These are phyloP conservation scores for Moesziomyces antarcticus DNA, from an alignment of 1,284 basidiomycete species.

Conservation along the genomic window DNA sequence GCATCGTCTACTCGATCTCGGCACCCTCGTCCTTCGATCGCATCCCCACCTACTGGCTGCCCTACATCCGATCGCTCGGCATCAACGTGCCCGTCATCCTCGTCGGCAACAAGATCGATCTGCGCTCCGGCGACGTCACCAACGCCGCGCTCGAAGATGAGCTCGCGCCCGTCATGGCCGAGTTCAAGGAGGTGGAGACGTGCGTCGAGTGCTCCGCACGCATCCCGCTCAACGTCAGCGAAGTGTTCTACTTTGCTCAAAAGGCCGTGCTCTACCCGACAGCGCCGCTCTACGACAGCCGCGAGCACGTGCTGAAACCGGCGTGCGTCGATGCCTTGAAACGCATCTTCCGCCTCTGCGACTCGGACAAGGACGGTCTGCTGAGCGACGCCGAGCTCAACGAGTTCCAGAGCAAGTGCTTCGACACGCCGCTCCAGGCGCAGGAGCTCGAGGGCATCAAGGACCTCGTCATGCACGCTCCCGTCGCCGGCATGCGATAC, in stretches of 20 bases:
- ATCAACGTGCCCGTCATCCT: conserved; percentile 93
- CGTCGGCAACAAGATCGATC: conserved; percentile 97
- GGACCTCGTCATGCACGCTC: conserved; percentile 60
- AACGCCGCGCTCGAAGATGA: conserved; percentile 89
- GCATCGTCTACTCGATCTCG: conserved; percentile 92
- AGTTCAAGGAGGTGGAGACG: conserved; percentile 79
- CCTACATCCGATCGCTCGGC: conserved; percentile 93
- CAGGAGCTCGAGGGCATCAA: conserved; percentile 82
- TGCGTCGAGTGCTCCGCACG: conserved; percentile 96
- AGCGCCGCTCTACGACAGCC: conserved; percentile 94
- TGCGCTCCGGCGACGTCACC: conserved; percentile 89
- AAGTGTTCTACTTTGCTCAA: conserved; percentile 99
- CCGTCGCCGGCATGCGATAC: conserved; percentile 43
- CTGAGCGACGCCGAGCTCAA: conserved; percentile 91
- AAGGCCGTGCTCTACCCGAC: conserved; percentile 98
- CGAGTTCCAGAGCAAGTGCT: conserved; percentile 96
- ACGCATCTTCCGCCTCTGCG: conserved; percentile 95
- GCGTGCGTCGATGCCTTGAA: conserved; percentile 87
- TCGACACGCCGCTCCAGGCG: conserved; percentile 88
- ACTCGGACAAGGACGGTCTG: conserved; percentile 91
- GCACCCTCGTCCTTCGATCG: conserved; percentile 95
- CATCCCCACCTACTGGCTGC: conserved; percentile 97
- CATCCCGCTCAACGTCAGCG: conserved; percentile 82
- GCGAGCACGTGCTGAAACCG: conserved; percentile 85
- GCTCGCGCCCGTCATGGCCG: conserved; percentile 66